Evolutionary conservation across 495 filamentous ascomycete genomes (phyloP).

Genomic region (Parachaetomium inaequale): DNA sequence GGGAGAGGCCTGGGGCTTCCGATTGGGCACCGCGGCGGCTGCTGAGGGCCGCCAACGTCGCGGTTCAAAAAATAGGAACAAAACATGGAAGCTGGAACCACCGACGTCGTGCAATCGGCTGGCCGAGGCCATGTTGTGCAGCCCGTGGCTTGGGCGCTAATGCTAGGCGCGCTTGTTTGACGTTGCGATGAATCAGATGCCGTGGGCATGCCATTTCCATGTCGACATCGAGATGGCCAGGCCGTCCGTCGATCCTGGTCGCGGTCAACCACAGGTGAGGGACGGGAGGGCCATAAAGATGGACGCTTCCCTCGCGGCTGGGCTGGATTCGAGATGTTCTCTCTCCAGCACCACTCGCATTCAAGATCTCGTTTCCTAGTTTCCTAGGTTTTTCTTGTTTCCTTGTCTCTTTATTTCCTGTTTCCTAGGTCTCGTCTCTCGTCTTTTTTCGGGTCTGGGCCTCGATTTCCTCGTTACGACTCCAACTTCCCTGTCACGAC

Average conservation of each 20-base stretch:
- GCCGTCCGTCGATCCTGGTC: not conserved
- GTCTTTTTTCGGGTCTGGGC: constrained; percentile 17
- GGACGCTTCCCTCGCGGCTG: not conserved
- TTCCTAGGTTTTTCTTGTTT: constrained; percentile 12
- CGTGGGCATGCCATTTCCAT: not conserved
- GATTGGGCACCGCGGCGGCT: constrained; percentile 4
- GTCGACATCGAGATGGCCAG: constrained; percentile 1
- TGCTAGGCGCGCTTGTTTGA: constrained; percentile 9
- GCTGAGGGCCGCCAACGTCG: not conserved
- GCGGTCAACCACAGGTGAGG: not conserved
- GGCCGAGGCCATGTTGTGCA: not conserved
- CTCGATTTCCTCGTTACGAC: constrained; percentile 12
- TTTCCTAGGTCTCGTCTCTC: constrained; percentile 28
- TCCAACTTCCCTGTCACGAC: constrained; percentile 22
- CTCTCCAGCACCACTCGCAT: not conserved
- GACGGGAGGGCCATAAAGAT: constrained; percentile 1
- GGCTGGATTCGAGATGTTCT: constrained; percentile 5
- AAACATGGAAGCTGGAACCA: not conserved
- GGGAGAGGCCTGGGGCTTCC: not conserved
- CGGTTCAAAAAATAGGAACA: constrained; percentile 6
- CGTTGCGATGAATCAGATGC: not conserved
- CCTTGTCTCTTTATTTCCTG: constrained; percentile 21
- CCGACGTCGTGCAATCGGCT: not conserved
- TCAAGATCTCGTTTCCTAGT: not conserved
- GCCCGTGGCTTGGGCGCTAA: constrained; percentile 5